Evolutionary conservation across 805 yeast species (phyloP).

Genomic region (Candida dajiaensis): DNA sequence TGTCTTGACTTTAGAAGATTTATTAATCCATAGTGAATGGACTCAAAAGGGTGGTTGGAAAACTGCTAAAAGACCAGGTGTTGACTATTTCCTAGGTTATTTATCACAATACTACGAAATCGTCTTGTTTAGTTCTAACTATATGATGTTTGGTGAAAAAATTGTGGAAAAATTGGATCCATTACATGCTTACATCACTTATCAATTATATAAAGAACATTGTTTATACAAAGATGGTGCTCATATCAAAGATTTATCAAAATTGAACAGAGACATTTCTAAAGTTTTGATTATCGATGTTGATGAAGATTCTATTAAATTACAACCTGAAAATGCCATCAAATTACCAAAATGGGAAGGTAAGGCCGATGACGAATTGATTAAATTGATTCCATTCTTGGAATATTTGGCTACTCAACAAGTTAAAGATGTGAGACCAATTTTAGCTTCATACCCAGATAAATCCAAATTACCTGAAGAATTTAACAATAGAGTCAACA

Average conservation of each 20-base stretch:
- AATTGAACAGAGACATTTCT: slow-evolving; percentile 84
- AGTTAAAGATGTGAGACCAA: slow-evolving; percentile 84
- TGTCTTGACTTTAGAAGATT: slow-evolving; percentile 84
- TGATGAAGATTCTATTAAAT: slow-evolving; percentile 58
- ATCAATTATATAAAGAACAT: slow-evolving; percentile 85
- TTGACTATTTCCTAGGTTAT: slow-evolving; percentile 93
- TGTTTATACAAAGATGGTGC: slow-evolving; percentile 82
- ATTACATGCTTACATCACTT: slow-evolving; percentile 79
- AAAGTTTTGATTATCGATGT: slow-evolving; percentile 80
- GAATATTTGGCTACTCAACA: slow-evolving; percentile 90
- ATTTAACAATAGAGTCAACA: slow-evolving; percentile 70
- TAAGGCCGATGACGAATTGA: slow-evolving; percentile 68
- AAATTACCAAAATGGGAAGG: slow-evolving; percentile 86
- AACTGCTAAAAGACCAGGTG: slow-evolving; percentile 98
- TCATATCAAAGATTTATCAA: slow-evolving; percentile 81
- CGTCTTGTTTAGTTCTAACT: slow-evolving; percentile 82
- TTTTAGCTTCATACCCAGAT: slow-evolving; percentile 66
- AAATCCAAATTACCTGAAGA: slow-evolving; percentile 68
- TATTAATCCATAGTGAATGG: slow-evolving; percentile 91
- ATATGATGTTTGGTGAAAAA: slow-evolving; percentile 79
- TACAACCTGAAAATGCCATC: slow-evolving; percentile 95
- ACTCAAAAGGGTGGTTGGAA: slow-evolving; percentile 91
- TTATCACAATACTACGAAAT: slow-evolving; percentile 94
- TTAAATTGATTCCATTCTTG: slow-evolving; percentile 82
- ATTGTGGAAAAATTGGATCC: slow-evolving; percentile 90